Evolutionary conservation across 345 rosid genomes (phyloP), one percentile per base, ranked within the genome.

Genomic region (Iberis pinnata): DNA sequence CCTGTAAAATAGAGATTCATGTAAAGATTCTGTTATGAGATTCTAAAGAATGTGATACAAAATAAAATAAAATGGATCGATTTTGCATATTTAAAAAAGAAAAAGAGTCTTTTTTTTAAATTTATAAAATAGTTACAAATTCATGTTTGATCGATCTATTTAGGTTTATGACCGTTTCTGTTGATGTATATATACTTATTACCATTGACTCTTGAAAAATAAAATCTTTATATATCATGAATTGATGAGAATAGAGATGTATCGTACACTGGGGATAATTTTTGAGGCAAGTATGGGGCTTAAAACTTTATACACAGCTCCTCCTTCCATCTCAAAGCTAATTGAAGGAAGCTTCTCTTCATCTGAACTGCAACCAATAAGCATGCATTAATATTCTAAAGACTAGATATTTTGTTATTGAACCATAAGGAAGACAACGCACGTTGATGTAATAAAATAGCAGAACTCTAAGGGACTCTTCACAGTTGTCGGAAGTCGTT

Each of bases 401-500:
- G 29, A 14, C 6, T 17, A 11, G 9, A 20, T 26, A 45, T 37
- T 25, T 36, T 35, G 26, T 52, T 29, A 7, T 33, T 24, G 4
- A 29, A 11, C 46, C 55, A 31, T 24, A 38, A 57, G 18, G 8
- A 32, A 41, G 33, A 17, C 3, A 13, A 49, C 68, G 43, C 7
- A 38, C 64, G 65, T 49, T 55, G 42, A 84, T 93, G 95, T 72
- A 14, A 79, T 51, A 10, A 68, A 58, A 54, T 84, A 92, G 69
- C 98, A 92, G 50, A 79, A 88, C 42, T 85, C 90, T 62, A 92
- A 88, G 37, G 95, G 96, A 9, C 69, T 39, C 5, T 36, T 26
- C 12, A 64, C 12, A 29, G 10, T 38, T 6, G 65, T 9, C 14
- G 75, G 25, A 56, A 69, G 38, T 19, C 90, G 80, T 25, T n/a